These are phyloP conservation scores for Stachybotrys echinatus DNA, from an alignment of 2,329 filamentous ascomycete genomes.

Conservation along the genomic window DNA sequence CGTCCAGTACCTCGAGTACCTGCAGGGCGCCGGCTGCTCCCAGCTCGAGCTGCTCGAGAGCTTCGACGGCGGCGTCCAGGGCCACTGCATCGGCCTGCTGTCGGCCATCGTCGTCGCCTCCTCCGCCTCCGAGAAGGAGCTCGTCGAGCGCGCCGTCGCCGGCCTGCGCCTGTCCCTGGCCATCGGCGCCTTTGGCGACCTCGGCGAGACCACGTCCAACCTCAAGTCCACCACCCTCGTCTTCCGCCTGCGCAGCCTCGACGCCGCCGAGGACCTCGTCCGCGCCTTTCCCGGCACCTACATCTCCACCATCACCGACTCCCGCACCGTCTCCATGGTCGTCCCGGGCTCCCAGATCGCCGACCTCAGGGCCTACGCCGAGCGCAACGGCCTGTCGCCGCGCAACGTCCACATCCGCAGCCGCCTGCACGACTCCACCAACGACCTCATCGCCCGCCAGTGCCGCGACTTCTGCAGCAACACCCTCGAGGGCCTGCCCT, in stretches of 20 bases:
- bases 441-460: conserved; percentile 4
- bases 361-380: conserved; percentile 5
- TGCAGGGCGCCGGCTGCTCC: conserved; percentile 3
- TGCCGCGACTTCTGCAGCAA: conserved; percentile 7
- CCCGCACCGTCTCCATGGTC: conserved; percentile 8
- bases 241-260: conserved; percentile 2
- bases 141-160: conserved; percentile 5
- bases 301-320: conserved; percentile 10
- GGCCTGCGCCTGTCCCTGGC: conserved; percentile 8
- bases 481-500: neutral
- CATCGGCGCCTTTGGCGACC: conserved; percentile 10
- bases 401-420: conserved; percentile 11
- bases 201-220: conserved; percentile 5
- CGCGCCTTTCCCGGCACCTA: neutral
- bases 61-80: conserved; percentile 7
- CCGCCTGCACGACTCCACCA: conserved; percentile 10
- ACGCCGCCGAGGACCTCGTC: conserved; percentile 2
- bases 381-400: conserved; percentile 7
- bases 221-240: conserved; percentile 7
- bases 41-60: conserved; percentile 5
- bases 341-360: conserved; percentile 7
- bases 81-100: conserved; percentile 12
- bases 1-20: conserved; percentile 9
- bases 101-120: conserved; percentile 8
- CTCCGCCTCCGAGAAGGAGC: conserved; percentile 7